Base-by-base conservation (phyloP, 208 protist species). In the Leishmania major region DNA sequence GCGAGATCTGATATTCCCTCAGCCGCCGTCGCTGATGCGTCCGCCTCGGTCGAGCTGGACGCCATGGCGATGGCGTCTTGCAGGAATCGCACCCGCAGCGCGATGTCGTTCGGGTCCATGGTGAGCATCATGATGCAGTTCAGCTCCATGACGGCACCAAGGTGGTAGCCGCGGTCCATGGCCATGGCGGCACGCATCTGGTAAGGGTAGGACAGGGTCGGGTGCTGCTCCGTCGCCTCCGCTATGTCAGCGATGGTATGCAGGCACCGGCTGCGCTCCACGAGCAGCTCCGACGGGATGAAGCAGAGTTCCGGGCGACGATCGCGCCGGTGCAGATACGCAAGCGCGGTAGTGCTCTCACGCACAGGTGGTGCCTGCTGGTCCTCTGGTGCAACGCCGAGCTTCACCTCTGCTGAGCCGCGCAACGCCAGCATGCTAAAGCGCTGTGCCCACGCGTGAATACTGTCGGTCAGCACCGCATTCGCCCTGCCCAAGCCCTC, bases 121-220 rank as follows among this genome's bases (percentile, higher is more conserved):
- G 86, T 84, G 5, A 90, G 77, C 17, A 35, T 11, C 64, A 89
- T 83, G 49, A 93, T 75, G 40, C 79, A 62, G 55, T 57, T 75
- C 62, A 93, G 62, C 80, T 93, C 90, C 47, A 43, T n/a, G 17
- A 85, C 72, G 0, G 90, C 90, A 37, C 78, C 88, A 28, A 67
- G 51, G 43, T 79, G 83, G 70, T 87, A 77, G 49, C 89, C 89
- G 22, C 81, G 69, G 78, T 92, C 89, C 89, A 92, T 92, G 37
- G 74, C 75, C 81, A 86, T 84, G 31, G 89, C 89, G 4, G 89
- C 89, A 57, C 89, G 85, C 71, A 89, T 80, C 64, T 85, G 86
- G 47, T 88, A 88, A 0, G 87, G 87, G 77, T 88, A 84, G 7
- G 87, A 88, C 40, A 89, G 70, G n/a, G 47, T 76, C 6, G 85